Percentiles rank a stretch among this genome's conserved stretches.
phyloP scores from a whole-genome alignment of 192 early-diverging fungal species.

The Coemansia sp. region DNA sequence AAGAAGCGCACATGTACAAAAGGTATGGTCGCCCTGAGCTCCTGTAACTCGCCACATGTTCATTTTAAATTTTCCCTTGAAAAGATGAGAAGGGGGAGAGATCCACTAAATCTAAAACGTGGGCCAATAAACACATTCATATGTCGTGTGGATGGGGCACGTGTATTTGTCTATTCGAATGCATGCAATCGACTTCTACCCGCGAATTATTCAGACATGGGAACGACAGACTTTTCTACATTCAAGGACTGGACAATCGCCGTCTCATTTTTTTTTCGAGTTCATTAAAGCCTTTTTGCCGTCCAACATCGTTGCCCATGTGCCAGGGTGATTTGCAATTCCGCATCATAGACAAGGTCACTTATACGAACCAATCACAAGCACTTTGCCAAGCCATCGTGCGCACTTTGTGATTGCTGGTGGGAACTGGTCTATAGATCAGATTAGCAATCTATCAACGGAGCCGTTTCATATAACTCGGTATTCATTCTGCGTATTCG shows the following conservation, averaged over 20 bases:
- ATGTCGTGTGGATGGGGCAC: too few relatives aligned
- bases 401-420: neutral
- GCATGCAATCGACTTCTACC: neutral
- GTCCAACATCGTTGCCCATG: neutral
- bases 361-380: neutral
- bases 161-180: too few relatives aligned
- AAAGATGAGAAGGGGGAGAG: neutral
- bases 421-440: neutral
- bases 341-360: neutral
- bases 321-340: neutral
- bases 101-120: constrained; percentile 1
- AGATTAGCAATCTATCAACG: neutral
- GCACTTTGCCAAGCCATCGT: neutral
- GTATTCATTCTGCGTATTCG: neutral
- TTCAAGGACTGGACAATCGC: constrained; percentile 2
- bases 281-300: neutral
- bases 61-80: neutral
- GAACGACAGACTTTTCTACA: neutral
- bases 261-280: neutral
- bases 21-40: neutral
- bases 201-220: neutral
- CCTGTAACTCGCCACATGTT: neutral
- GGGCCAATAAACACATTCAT: neutral
- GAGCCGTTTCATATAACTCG: neutral
- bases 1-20: neutral